Percentiles rank a stretch among this genome's conserved stretches.
Conservation (phyloP, 192 early-diverging fungal species). For the Mortierella antarctica region DNA sequence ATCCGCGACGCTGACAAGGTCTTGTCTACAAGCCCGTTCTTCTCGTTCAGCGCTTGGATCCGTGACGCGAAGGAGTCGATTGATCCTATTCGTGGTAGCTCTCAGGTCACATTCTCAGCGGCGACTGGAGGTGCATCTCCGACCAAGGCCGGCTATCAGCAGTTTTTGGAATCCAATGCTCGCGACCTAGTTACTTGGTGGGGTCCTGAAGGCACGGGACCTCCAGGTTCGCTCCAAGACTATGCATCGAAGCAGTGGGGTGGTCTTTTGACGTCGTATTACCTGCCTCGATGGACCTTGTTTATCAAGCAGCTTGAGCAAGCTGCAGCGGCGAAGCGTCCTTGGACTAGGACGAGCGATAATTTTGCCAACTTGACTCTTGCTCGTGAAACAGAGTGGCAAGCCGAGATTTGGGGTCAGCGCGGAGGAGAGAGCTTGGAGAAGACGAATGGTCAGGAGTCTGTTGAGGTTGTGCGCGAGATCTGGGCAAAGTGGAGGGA, state of each 20-base stretch:
- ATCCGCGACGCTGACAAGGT: conserved; percentile 24
- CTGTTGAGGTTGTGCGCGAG: conserved; percentile 33
- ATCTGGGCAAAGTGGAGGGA: conserved; percentile 8
- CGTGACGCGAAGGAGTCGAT: conserved; percentile 22
- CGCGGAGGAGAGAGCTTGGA: conserved; percentile 17
- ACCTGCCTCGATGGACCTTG: conserved; percentile 36
- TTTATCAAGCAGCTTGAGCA: conserved; percentile 32
- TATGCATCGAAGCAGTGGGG: conserved; percentile 49
- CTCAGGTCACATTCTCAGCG: neutral
- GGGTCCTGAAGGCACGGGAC: conserved; percentile 13
- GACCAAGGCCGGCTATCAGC: conserved; percentile 21
- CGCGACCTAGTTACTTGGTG: conserved; percentile 48
- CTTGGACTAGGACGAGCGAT: neutral
- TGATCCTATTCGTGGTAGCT: conserved; percentile 8
- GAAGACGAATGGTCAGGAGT: conserved; percentile 24
- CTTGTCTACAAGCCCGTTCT: conserved; percentile 16
- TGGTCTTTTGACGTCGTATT: conserved; percentile 30
- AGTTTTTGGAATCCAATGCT: conserved; percentile 46
- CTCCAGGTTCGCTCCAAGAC: conserved; percentile 17
- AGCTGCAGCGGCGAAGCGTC: conserved; percentile 1
- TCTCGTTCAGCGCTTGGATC: conserved; percentile 28
- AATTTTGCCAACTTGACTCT: neutral
- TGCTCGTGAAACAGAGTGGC: conserved; percentile 25
- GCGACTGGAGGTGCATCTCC: neutral
- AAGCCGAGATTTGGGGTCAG: conserved; percentile 24